These are phyloP conservation scores for Karstenula rhodostoma DNA, from an alignment of 2,329 filamentous ascomycete species.

Conservation along the genomic window DNA sequence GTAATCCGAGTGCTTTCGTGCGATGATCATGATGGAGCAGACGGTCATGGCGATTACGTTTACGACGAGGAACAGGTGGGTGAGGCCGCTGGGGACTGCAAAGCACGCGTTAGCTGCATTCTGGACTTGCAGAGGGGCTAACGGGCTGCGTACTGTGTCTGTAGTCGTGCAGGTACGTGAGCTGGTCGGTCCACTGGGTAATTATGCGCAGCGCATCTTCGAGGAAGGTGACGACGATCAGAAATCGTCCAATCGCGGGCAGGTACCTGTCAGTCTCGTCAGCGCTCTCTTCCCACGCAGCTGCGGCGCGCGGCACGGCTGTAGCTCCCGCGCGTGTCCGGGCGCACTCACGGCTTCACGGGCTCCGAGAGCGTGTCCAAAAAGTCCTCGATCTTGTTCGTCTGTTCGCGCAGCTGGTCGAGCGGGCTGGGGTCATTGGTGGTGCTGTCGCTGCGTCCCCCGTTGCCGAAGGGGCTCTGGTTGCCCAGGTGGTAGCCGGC, in stretches of 20 bases:
- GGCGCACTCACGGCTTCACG: conserved; percentile 82
- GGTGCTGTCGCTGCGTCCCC: conserved; percentile 63
- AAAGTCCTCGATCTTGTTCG: conserved; percentile 96
- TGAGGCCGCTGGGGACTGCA: conserved; percentile 84
- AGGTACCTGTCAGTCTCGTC: conserved; percentile 72
- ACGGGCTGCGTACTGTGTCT: conserved; percentile 73
- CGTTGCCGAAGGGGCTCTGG: conserved; percentile 74
- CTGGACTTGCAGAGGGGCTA: neutral
- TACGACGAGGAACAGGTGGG: conserved; percentile 88
- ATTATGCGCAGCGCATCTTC: conserved; percentile 96
- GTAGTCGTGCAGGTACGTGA: conserved; percentile 91
- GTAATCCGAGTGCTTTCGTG: conserved; percentile 90
- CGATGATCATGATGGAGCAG: conserved; percentile 87
- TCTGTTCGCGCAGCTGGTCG: conserved; percentile 90
- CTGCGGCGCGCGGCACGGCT: conserved; percentile 6
- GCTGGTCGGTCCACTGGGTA: conserved; percentile 96
- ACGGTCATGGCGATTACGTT: conserved; percentile 89
- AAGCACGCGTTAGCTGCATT: conserved; percentile 15
- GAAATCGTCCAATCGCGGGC: conserved; percentile 92
- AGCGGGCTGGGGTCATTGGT: conserved; percentile 77
- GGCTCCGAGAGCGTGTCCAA: conserved; percentile 89
- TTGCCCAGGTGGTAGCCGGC: conserved; percentile 85
- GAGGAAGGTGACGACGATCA: conserved; percentile 98
- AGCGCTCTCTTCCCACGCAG: conserved; percentile 26
- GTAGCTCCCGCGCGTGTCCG: conserved; percentile 5